phyloP scores from a whole-genome alignment of 2,329 filamentous ascomycete genomes.

The Sarocladiaceae sp. region DNA sequence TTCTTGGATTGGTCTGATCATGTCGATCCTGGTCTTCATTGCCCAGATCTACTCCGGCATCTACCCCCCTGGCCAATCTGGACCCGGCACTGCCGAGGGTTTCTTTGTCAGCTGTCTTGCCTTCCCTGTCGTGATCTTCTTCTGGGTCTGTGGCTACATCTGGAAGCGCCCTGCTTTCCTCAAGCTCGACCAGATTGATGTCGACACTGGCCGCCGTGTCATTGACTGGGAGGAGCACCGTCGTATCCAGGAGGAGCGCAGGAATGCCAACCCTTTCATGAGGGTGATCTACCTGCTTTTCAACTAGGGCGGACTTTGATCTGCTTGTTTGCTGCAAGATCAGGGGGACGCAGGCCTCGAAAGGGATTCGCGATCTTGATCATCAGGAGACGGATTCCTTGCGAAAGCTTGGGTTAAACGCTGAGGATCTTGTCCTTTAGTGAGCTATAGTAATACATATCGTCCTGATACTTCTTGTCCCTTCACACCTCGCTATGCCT shows the following conservation, averaged over 20 bases:
- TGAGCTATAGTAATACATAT: no score
- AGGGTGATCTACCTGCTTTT: conserved; percentile 7
- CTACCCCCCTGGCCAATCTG: conserved; percentile 21
- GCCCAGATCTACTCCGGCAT: conserved; percentile 51
- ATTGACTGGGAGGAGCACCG: conserved; percentile 50
- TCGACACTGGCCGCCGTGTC: no score
- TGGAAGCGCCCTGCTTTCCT: conserved; percentile 63
- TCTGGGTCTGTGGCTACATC: conserved; percentile 51
- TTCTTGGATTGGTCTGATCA: conserved; percentile 57
- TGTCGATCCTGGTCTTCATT: conserved; percentile 52
- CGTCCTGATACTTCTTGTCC: no score
- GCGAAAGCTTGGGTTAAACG: no score
- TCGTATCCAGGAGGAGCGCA: conserved; percentile 8
- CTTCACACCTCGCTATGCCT: no score
- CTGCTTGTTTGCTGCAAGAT: neutral
- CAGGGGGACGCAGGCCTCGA: neutral
- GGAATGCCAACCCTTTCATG: neutral
- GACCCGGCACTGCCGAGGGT: conserved; percentile 24
- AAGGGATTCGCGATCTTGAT: no score
- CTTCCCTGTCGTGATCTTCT: conserved; percentile 47
- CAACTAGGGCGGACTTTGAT: neutral
- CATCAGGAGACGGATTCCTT: no score
- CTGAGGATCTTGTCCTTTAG: no score
- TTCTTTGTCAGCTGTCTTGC: conserved; percentile 54
- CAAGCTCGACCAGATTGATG: conserved; percentile 56